Conservation (phyloP, 108 stramenopile genomes). For the Aurantiochytrium sp. region DNA sequence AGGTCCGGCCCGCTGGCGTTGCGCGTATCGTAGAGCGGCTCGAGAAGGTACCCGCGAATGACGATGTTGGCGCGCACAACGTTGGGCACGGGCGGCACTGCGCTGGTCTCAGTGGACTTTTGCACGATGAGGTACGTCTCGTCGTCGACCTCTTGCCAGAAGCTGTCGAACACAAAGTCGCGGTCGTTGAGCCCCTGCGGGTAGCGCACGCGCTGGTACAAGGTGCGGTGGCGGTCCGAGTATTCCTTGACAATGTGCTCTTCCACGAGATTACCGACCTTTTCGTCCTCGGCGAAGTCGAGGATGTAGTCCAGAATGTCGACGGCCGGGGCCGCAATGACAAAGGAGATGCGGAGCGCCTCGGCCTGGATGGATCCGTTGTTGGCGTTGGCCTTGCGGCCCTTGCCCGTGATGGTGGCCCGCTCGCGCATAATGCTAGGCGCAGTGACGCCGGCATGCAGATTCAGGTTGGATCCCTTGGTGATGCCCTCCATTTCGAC, state of each 20-base stretch:
- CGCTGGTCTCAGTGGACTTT: neutral
- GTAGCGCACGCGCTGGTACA: neutral
- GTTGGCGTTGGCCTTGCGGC: too few relatives aligned
- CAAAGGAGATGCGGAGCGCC: conserved; percentile 6
- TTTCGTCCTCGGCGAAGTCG: neutral
- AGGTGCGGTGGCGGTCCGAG: neutral
- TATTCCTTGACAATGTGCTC: neutral
- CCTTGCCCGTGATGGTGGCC: neutral
- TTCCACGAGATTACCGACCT: conserved; percentile 1
- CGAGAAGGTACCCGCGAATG: neutral
- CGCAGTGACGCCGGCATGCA: conserved; percentile 5
- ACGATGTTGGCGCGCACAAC: conserved; percentile 25
- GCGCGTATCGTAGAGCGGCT: neutral
- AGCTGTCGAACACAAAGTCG: neutral
- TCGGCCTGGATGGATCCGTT: neutral
- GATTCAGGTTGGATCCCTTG: neutral
- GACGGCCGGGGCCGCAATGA: neutral
- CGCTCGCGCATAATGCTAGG: neutral
- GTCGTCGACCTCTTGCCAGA: neutral
- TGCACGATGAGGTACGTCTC: neutral
- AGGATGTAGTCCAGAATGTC: neutral
- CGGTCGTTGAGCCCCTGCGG: neutral
- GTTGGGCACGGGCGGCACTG: neutral
- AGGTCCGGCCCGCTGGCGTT: neutral
- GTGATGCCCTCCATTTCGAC: conserved; percentile 13